phyloP scores from a whole-genome alignment of 2,329 filamentous ascomycete species.

The Sclerotinia spermophila region DNA sequence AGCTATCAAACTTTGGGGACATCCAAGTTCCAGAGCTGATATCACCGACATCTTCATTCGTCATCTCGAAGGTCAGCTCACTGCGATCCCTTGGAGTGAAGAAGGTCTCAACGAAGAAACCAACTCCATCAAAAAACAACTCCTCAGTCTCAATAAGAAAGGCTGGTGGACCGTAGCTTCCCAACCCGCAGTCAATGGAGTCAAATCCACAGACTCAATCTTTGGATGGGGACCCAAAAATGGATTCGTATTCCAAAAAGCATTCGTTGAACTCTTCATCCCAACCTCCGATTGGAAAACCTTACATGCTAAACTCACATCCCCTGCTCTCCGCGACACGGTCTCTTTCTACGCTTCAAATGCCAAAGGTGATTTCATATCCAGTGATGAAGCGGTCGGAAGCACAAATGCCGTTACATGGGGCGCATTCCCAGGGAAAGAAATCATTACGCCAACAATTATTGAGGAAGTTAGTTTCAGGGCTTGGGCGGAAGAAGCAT shows the following conservation, averaged over 20 bases:
- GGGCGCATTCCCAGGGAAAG: constrained; percentile 92
- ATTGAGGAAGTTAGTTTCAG: constrained; percentile 93
- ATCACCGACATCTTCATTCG: constrained; percentile 77
- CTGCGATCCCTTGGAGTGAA: constrained; percentile 90
- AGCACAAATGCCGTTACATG: constrained; percentile 94
- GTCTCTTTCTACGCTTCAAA: constrained; percentile 90
- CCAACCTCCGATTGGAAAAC: constrained; percentile 66
- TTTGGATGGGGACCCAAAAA: constrained; percentile 93
- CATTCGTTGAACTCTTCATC: constrained; percentile 96
- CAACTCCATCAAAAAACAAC: constrained; percentile 69
- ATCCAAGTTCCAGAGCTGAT: constrained; percentile 65
- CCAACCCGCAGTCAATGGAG: constrained; percentile 87
- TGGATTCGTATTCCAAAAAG: constrained; percentile 97
- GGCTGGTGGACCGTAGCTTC: constrained; percentile 98
- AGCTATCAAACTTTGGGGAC: constrained; percentile 81
- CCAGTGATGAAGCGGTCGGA: constrained; percentile 49
- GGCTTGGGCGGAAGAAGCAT: constrained; percentile 94
- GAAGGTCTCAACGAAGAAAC: constrained; percentile 84
- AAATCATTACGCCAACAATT: constrained; percentile 94
- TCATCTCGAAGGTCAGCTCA: constrained; percentile 74
- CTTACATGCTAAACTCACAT: constrained; percentile 61
- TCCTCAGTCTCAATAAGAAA: constrained; percentile 70
- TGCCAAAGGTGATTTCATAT: constrained; percentile 70
- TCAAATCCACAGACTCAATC: constrained; percentile 68
- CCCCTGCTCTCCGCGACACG: constrained; percentile 55